Evolutionary conservation across 1,284 basidiomycete species (phyloP).

Genomic region (Apiotrichum gracile): DNA sequence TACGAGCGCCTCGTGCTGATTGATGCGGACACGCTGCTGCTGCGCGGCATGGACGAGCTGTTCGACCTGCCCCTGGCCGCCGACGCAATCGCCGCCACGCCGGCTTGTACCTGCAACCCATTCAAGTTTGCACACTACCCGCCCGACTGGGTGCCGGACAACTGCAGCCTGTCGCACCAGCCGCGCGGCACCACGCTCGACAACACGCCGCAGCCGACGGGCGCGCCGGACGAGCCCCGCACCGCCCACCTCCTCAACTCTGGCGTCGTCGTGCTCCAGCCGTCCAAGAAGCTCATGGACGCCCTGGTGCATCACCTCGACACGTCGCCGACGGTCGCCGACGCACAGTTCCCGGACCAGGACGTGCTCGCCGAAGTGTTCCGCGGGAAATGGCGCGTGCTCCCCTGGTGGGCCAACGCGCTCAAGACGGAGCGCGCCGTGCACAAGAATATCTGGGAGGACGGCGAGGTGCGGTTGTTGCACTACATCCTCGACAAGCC

Average conservation of each 20-base stretch:
- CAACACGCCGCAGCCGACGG: constrained; percentile 46
- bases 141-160: constrained; percentile 78
- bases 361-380: constrained; percentile 81
- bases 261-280: constrained; percentile 80
- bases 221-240: constrained; percentile 56
- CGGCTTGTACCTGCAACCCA: constrained; percentile 92
- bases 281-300: constrained; percentile 52
- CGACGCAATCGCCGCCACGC: constrained; percentile 75
- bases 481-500: constrained; percentile 48
- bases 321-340: constrained; percentile 62
- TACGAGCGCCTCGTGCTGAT: constrained; percentile 79
- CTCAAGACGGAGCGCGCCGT: constrained; percentile 48
- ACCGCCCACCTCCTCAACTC: constrained; percentile 79
- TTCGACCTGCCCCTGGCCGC: constrained; percentile 62
- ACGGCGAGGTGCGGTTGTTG: constrained; percentile 46
- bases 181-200: constrained; percentile 53
- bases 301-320: constrained; percentile 59
- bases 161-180: constrained; percentile 74
- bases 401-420: constrained; percentile 51
- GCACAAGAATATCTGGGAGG: constrained; percentile 47
- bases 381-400: constrained; percentile 51
- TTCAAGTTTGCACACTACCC: constrained; percentile 78
- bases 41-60: constrained; percentile 85
- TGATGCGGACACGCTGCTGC: constrained; percentile 87
- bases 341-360: constrained; percentile 84